Evolutionary conservation across 768 basidiomycete species (phyloP), one percentile per base, ranked within the genome.

Genomic region (Mrakia gelida): DNA sequence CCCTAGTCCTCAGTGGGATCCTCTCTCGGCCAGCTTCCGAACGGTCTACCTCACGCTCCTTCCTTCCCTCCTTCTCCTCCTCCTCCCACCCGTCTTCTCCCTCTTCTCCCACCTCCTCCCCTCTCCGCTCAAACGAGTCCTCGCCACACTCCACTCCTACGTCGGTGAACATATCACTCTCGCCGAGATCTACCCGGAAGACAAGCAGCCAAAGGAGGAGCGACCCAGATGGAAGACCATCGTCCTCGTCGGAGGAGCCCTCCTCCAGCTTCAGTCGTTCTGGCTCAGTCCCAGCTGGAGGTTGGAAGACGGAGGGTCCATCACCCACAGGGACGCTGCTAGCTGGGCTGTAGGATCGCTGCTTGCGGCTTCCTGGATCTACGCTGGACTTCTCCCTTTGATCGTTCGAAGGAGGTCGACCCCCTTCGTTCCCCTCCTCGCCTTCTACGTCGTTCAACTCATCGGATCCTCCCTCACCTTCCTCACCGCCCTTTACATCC

Each of bases 371-470:
- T 56, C 26, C 7, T 52, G 71, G 77, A 18, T 38, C 15, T 45
- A 30, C 71, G 77, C 72, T 9, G 61, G 71, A 16, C 26, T 32
- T 21, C 10, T 26, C 1, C 59, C n/a, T n/a, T 49, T 71, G 10
- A n/a, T 73, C 26, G 5, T 73, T 15, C n/a, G 41, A 16, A n/a
- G 54, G 26, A 26, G 41, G 2, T 38, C 61, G 18, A 68, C 63
- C 13, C 38, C 77, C 1, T 30, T 30, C 23, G 18, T 43, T 0
- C 13, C 71, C 45, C 26, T 78, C 28, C 28, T 72, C 18, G 15
- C 38, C 1, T 78, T 78, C 49, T 68, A 68, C 49, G 21, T 43
- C 38, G 21, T 78, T 32, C 49, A 54, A n/a, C 38, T 67, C 23
- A 23, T 49, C 71, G 26, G 1, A 34, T 67, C 71, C 26, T 23